Percentiles rank a stretch among this genome's conserved stretches.
These are phyloP conservation scores for Neospermospora avenae DNA, from an alignment of 2,329 filamentous ascomycete genomes.

Conservation along the genomic window DNA sequence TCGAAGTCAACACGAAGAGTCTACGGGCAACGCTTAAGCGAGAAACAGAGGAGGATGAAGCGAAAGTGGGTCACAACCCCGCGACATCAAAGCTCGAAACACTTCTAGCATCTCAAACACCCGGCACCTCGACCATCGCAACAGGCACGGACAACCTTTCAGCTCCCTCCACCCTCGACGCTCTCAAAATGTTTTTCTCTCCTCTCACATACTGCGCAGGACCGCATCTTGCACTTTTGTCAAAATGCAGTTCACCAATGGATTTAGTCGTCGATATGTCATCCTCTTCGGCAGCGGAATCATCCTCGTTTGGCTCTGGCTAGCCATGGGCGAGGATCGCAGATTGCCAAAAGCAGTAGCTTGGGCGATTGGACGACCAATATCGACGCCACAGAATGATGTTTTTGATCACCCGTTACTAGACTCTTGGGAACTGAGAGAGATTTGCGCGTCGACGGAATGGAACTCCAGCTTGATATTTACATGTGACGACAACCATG, in stretches of 20 bases:
- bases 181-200: not conserved
- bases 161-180: not conserved
- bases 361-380: constrained; percentile 9
- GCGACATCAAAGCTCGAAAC: not conserved
- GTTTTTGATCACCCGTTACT: constrained; percentile 39
- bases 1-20: not conserved
- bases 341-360: constrained; percentile 12
- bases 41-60: not conserved
- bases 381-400: constrained; percentile 16
- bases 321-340: constrained; percentile 17
- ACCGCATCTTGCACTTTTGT: not conserved
- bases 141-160: not conserved
- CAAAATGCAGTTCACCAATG: constrained; percentile 9
- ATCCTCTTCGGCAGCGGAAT: constrained; percentile 17
- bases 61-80: not conserved
- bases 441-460: constrained; percentile 31
- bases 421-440: constrained; percentile 36
- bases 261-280: constrained; percentile 23
- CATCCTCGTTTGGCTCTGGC: constrained; percentile 25
- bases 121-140: not conserved
- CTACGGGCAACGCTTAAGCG: not conserved
- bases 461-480: constrained; percentile 30
- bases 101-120: constrained; percentile 1
- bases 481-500: constrained; percentile 27
- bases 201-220: not conserved